These are phyloP conservation scores for Candida golubevii DNA, from an alignment of 805 yeast species.

Conservation along the genomic window DNA sequence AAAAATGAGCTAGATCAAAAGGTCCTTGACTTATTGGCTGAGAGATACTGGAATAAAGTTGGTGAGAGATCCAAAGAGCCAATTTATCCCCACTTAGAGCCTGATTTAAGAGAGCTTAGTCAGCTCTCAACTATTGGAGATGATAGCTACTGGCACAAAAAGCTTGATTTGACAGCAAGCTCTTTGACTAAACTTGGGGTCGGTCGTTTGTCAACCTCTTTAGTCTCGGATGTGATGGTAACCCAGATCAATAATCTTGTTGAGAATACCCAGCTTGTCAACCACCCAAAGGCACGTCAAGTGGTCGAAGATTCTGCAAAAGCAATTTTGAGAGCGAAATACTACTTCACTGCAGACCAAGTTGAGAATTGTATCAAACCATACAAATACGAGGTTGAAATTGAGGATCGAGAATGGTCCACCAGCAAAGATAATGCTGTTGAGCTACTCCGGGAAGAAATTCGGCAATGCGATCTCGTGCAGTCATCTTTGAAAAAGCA, in stretches of 20 bases:
- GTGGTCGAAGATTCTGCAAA: conserved; percentile 83
- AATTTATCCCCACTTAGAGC: conserved; percentile 31
- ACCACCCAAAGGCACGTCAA: conserved; percentile 81
- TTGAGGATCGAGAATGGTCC: conserved; percentile 93
- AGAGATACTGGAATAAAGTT: conserved; percentile 86
- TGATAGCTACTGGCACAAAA: conserved; percentile 82
- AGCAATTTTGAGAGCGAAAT: conserved; percentile 71
- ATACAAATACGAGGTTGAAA: conserved; percentile 92
- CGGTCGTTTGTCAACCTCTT: conserved; percentile 81
- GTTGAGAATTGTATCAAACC: conserved; percentile 98
- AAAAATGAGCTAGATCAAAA: conserved; percentile 85
- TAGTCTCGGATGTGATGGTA: conserved; percentile 75
- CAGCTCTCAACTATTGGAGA: conserved; percentile 48
- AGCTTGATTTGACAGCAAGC: conserved; percentile 78
- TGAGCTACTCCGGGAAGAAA: conserved; percentile 72
- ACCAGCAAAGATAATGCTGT: conserved; percentile 75
- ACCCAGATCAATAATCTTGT: conserved; percentile 74
- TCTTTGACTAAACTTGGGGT: conserved; percentile 88
- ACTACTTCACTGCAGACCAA: conserved; percentile 92
- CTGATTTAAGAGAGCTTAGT: conserved; percentile 52
- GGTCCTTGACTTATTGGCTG: conserved; percentile 81
- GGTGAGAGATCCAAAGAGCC: conserved; percentile 19
- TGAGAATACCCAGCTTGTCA: conserved; percentile 67
- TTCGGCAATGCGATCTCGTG: conserved; percentile 71
- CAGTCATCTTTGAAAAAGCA: conserved; percentile 55